Evolutionary conservation across 208 protist species (phyloP).

Genomic region (Leishmania aethiopica): DNA sequence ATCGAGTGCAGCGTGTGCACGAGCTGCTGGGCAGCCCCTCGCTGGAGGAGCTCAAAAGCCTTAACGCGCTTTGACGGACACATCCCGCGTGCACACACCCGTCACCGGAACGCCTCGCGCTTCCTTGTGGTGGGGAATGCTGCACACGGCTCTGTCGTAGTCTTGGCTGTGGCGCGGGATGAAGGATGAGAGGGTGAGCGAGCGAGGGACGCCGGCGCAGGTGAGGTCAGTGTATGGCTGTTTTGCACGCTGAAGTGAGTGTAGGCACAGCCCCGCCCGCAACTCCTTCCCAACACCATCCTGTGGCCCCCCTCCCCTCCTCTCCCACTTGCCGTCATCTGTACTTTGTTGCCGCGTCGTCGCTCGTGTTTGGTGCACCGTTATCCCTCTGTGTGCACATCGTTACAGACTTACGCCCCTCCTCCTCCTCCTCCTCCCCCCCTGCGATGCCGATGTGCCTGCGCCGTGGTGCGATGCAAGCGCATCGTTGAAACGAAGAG

Average conservation of each 20-base stretch:
- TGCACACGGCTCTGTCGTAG: neutral
- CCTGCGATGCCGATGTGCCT: neutral
- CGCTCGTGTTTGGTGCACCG: neutral
- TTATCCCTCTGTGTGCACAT: neutral
- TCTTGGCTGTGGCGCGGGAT: neutral
- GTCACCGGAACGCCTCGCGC: neutral
- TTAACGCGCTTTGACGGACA: conserved; percentile 61
- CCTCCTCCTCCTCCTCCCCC: neutral
- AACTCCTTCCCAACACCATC: neutral
- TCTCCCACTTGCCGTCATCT: neutral
- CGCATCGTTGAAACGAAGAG: neutral
- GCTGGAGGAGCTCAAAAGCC: conserved; percentile 50
- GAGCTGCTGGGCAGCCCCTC: conserved; percentile 69
- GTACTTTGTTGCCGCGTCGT: neutral
- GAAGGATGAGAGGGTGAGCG: neutral
- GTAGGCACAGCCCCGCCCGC: neutral
- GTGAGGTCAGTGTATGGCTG: neutral
- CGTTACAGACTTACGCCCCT: neutral
- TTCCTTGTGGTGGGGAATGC: neutral
- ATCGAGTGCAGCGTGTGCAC: conserved; percentile 76
- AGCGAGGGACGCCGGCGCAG: neutral
- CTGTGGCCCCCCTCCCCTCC: no score
- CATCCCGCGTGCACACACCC: neutral
- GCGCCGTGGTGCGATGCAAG: neutral
- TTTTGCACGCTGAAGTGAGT: neutral